phyloP scores from a whole-genome alignment of 2,329 filamentous ascomycete species.

The Talaromyces verruculosus region DNA sequence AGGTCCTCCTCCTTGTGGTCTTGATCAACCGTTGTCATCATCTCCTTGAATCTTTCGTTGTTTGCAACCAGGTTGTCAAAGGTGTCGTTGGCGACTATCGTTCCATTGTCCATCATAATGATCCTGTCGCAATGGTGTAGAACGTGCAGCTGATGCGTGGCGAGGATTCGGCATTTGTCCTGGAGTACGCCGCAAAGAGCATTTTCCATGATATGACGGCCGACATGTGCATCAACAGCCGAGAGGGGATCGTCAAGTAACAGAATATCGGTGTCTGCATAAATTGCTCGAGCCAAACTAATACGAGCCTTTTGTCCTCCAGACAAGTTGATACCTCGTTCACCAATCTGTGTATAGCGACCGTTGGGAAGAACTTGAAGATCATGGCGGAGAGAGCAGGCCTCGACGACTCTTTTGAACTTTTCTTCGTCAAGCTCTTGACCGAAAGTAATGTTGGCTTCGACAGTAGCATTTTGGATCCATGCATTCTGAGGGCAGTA shows the following conservation, averaged over 20 bases:
- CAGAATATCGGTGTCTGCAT: constrained; percentile 59
- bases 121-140: constrained; percentile 83
- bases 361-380: constrained; percentile 34
- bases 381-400: constrained; percentile 25
- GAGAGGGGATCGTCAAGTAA: constrained; percentile 61
- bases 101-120: constrained; percentile 82
- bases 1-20: constrained; percentile 51
- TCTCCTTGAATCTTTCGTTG: constrained; percentile 68
- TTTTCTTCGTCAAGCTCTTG: constrained; percentile 46
- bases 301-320: constrained; percentile 44
- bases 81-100: constrained; percentile 78
- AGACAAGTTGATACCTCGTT: constrained; percentile 48
- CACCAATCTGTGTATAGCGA: constrained; percentile 47
- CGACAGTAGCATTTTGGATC: constrained; percentile 81
- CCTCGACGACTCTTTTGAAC: constrained; percentile 26
- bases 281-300: constrained; percentile 75
- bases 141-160: constrained; percentile 88
- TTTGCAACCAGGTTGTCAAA: constrained; percentile 77
- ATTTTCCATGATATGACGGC: constrained; percentile 75
- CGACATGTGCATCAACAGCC: constrained; percentile 51
- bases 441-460: constrained; percentile 79
- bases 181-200: constrained; percentile 81
- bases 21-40: constrained; percentile 66
- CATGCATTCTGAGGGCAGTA: constrained; percentile 80
- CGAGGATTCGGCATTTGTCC: constrained; percentile 80